Base-by-base conservation (phyloP, 257 asterid species). In the Ehretia macrophylla region DNA sequence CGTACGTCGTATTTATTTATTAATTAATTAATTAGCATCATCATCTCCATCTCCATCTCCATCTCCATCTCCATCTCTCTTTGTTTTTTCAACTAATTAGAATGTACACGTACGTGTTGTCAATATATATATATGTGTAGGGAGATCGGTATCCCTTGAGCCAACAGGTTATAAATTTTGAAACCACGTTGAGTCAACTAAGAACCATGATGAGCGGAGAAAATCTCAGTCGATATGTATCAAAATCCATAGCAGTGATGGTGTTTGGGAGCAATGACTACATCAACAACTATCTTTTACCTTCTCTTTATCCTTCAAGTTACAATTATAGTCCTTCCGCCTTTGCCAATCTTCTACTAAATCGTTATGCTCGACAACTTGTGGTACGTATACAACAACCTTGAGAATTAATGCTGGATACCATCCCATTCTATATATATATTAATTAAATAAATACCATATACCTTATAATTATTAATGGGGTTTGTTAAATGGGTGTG, bases 241-340 rank as follows among this genome's bases (percentile, higher is more conserved):
- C 95, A 0, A 74, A 44, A 64, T 65, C 98, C 45, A 76, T 88
- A 5, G 93, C 80, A 10, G 51, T 88, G 5, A 21, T 88, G 42
- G 95, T 84, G 0, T 67, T 91, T 48, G 98, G 98, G 13, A 91
- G 95, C 82, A 88, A 91, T 42, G 98, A 91, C 87, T 91, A 91
- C 87, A 82, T 91, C 77, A 91, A 85, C 83, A 91, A 91, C 85
- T 91, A 91, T 55, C 88, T 91, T 8, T 5, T 91, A 63, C 95
- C 96, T 0, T 19, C 68, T 18, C 64, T 82, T 14, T 91, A 91
- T 55, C 68, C 95, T 0, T 57, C 96, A 11, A 81, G 92, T 72
- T 82, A 42, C 85, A 77, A 62, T 63, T 91, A 88, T 75, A 88
- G 58, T 49, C 86, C 96, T 8, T 22, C 85, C 17, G 83, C 83